phyloP scores from a whole-genome alignment of 106 monocot species.

The Dioscorea alata region DNA sequence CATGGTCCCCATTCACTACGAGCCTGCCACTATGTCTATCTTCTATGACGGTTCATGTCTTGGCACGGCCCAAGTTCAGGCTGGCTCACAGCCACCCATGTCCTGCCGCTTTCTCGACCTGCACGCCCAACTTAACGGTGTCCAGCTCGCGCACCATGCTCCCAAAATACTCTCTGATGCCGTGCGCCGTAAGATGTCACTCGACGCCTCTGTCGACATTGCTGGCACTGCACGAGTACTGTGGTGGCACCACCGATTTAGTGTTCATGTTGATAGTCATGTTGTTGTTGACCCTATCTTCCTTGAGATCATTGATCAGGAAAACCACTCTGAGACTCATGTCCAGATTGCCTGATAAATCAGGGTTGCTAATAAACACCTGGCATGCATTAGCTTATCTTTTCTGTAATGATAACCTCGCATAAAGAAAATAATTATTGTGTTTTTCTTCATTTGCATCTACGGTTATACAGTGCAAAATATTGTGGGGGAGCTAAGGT shows the following conservation, averaged over 20 bases:
- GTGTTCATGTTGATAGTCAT: slow-evolving; percentile 48
- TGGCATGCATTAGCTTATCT: too few relatives aligned
- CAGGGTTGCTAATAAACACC: too few relatives aligned
- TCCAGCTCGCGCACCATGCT: slow-evolving; percentile 49
- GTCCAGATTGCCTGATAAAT: slow-evolving; percentile 7
- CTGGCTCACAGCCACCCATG: slow-evolving; percentile 41
- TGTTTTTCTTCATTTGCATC: too few relatives aligned
- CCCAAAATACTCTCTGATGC: slow-evolving; percentile 38
- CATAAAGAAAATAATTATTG: too few relatives aligned
- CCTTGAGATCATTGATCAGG: slow-evolving; percentile 64
- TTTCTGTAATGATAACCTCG: too few relatives aligned
- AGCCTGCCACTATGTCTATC: slow-evolving; percentile 53
- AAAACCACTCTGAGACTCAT: slow-evolving; percentile 58
- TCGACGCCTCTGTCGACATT: slow-evolving; percentile 73
- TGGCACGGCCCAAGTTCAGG: slow-evolving; percentile 51
- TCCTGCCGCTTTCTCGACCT: slow-evolving; percentile 55
- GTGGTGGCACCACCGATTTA: slow-evolving; percentile 44
- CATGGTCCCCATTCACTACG: slow-evolving; percentile 54
- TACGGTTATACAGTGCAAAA: too few relatives aligned
- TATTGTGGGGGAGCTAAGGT: too few relatives aligned
- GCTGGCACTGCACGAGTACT: slow-evolving; percentile 43
- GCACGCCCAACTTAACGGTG: slow-evolving; percentile 45
- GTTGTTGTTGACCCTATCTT: slow-evolving; percentile 63
- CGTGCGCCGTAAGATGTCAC: slow-evolving; percentile 46
- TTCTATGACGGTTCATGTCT: slow-evolving; percentile 60